Base-by-base conservation (phyloP, 371 early-diverging fungal genomes). In the Mortierella sp. region DNA sequence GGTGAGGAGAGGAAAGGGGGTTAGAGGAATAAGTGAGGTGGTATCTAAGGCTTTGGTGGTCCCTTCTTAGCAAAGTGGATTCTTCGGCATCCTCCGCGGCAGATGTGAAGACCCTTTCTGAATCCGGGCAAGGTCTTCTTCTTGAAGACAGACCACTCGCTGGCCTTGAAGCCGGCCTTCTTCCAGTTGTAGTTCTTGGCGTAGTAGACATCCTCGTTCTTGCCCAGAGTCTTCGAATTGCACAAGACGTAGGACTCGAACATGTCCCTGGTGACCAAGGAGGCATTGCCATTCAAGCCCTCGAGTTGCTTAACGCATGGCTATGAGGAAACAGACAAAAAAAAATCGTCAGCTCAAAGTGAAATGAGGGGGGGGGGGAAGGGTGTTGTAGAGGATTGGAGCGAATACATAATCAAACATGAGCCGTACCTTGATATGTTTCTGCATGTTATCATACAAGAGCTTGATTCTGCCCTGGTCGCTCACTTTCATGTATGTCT, bases 21-120 rank as follows among this genome's bases (percentile, higher is more conserved):
- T n/a, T n/a, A 48, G 25, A 56, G 12, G 30, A 30, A 9, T 16
- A 25, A 44, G 52, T 1, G 46, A 45, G 23, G 37, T n/a, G 61
- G 18, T 46, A 57, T 50, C 62, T 69, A 62, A 59, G 70, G 70
- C 63, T 69, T 62, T 16, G 62, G 62, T 4, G 70, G 25, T 58
- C 68, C 68, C 43, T 71, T 71, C 26, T 66, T 59, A 6, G 70
- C 70, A 48, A 75, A 70, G 23, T 75, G 75, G 25, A 75, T 66
- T 52, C 60, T 65, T 0, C 75, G 75, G 67, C 75, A 75, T 55
- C 70, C 75, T 50, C 75, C 75, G 18, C 76, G 76, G 71, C 76
- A 75, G 0, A 9, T 67, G 64, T 75, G 76, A 29, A 75, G 76
- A 15, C 61, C 76, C 7, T 57, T 70, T 12, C 71, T 70, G 76